Evolutionary conservation across 1,139 yeast genomes (phyloP).

Genomic region (Pichia sp.): DNA sequence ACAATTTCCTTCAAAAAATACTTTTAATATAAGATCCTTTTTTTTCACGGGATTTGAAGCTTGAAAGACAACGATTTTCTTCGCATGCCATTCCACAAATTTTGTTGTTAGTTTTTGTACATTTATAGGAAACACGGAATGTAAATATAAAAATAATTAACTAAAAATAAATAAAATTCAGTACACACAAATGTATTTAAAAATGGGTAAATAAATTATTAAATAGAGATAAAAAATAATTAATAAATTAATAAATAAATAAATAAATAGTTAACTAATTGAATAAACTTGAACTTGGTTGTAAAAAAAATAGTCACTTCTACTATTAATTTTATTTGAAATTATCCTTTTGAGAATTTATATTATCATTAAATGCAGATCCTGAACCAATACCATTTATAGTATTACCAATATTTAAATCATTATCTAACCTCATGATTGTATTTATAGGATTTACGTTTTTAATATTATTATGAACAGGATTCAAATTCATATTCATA

Average conservation of each 20-base stretch:
- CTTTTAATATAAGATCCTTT: too few species aligned
- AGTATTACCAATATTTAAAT: neutral
- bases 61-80: too few species aligned
- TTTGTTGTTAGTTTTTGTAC: too few species aligned
- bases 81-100: too few species aligned
- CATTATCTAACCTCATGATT: neutral
- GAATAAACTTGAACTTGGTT: too few species aligned
- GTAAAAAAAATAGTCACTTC: neutral
- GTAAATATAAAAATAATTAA: neutral
- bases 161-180: neutral
- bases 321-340: neutral
- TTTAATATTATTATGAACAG: neutral
- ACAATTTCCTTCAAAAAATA: too few species aligned
- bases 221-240: too few species aligned
- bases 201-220: neutral
- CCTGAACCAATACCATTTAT: neutral
- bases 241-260: too few species aligned
- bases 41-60: too few species aligned
- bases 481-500: neutral
- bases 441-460: neutral
- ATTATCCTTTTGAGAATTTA: neutral
- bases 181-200: neutral
- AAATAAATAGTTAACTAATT: too few species aligned
- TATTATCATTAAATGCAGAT: neutral
- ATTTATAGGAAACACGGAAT: neutral